Base-by-base conservation (phyloP, 2,329 filamentous ascomycete species). In the Huntiella moniliformis region DNA sequence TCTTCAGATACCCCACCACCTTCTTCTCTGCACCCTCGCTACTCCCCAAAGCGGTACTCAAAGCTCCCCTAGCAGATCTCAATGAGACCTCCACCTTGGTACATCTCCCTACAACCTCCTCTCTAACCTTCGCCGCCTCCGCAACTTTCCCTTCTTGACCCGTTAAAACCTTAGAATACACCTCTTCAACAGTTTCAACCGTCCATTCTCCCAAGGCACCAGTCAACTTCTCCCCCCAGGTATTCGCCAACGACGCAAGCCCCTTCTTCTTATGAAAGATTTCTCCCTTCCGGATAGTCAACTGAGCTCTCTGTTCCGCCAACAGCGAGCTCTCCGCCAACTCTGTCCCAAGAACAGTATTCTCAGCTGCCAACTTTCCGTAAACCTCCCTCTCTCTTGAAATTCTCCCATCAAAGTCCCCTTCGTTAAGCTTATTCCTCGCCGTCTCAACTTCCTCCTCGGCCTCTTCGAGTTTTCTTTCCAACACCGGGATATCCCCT, bases 211-310 rank as follows among this genome's bases (percentile, higher is more conserved):
- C 76, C 31, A 96, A 54, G 8, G 83, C 60, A 4, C 68, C 64
- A 10, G 72, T 67, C 16, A 98, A 67, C 53, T 81, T 81, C 32
- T 78, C 67, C 43, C 70, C 73, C 66, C 92, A 84, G 0, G 84
- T 84, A 41, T 67, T 75, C 51, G 67, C 74, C 64, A 95, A 74
- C 0, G 83, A 91, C 6, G 86, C 73, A 2, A 96, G 66, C 51
- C 81, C 82, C 32, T 74, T 72, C 58, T 82, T 74, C 46, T 79
- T 74, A 52, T 85, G 79, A 51, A 74, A 73, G 22, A 85, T 61
- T 56, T 94, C 82, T 54, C 86, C 87, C 55, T 81, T 86, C 32
- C 87, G 70, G 53, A 82, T 77, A 48, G 93, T 83, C 8, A 98
- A 69, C 54, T 82, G 79, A 10, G 88, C 91, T 34, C 86, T 73